Evolutionary conservation across 768 basidiomycete genomes (phyloP).

Genomic region (Kwoniella mangroviensis): DNA sequence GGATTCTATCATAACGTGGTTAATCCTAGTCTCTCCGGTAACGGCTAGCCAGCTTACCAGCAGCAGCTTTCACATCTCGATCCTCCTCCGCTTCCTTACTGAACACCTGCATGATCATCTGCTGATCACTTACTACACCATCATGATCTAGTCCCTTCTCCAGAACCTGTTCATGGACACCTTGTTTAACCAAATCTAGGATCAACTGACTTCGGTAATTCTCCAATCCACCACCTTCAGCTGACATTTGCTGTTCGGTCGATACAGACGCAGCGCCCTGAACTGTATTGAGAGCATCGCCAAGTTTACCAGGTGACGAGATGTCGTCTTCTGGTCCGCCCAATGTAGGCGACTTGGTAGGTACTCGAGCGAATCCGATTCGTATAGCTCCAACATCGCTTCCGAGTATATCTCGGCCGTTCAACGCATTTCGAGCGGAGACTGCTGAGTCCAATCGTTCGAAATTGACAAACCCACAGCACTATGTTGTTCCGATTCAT

Average conservation of each 20-base stretch:
- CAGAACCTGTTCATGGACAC: conserved; percentile 53
- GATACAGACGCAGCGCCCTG: conserved; percentile 92
- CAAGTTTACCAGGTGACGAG: conserved; percentile 63
- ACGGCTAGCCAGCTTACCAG: conserved; percentile 65
- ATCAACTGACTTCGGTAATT: conserved; percentile 88
- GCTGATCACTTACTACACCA: conserved; percentile 78
- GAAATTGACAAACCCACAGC: conserved; percentile 75
- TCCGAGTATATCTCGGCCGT: conserved; percentile 93
- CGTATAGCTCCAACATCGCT: conserved; percentile 95
- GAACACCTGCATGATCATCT: conserved; percentile 95
- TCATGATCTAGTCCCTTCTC: conserved; percentile 60
- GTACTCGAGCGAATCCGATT: conserved; percentile 95
- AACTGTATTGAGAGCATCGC: conserved; percentile 66
- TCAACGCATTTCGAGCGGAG: conserved; percentile 89
- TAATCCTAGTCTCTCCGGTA: not conserved
- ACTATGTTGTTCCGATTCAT: conserved; percentile 19
- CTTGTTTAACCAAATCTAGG: conserved; percentile 53
- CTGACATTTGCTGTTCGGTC: conserved; percentile 89
- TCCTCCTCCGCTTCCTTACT: conserved; percentile 79
- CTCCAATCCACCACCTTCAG: conserved; percentile 73
- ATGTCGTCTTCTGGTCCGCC: conserved; percentile 63
- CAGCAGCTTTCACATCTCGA: conserved; percentile 78
- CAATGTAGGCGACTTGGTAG: conserved; percentile 67
- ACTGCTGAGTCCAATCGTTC: conserved; percentile 97
- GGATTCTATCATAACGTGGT: conserved; percentile 67